Evolutionary conservation across 495 filamentous ascomycete genomes (phyloP).

Genomic region (Chaetomium tenue): DNA sequence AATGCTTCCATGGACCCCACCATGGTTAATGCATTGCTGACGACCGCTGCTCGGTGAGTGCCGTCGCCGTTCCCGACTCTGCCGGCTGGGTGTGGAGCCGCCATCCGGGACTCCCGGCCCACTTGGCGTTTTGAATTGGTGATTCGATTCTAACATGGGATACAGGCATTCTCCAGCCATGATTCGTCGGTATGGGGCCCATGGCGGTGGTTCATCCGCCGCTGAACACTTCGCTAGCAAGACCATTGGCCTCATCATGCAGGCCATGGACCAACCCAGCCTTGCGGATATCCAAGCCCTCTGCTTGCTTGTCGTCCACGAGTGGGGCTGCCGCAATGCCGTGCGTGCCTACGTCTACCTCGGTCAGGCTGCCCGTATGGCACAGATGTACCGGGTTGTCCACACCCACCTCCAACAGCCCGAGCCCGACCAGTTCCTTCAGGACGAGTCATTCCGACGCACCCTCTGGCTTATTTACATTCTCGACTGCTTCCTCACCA

Average conservation of each 20-base stretch:
- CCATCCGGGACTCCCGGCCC: slow-evolving; percentile 21
- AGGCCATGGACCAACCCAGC: slow-evolving; percentile 47
- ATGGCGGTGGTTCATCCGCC: slow-evolving; percentile 43
- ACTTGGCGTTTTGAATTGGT: slow-evolving; percentile 23
- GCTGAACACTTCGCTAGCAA: slow-evolving; percentile 52
- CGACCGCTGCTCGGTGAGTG: slow-evolving; percentile 49
- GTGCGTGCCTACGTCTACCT: slow-evolving; percentile 54
- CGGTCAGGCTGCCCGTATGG: slow-evolving; percentile 52
- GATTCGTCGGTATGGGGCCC: slow-evolving; percentile 51
- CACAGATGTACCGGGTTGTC: slow-evolving; percentile 53
- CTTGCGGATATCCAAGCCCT: slow-evolving; percentile 53
- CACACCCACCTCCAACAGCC: slow-evolving; percentile 44
- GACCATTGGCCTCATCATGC: slow-evolving; percentile 48
- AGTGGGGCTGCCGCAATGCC: slow-evolving; percentile 53
- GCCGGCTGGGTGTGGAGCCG: not conserved
- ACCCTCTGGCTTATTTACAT: slow-evolving; percentile 54
- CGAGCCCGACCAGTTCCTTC: slow-evolving; percentile 51
- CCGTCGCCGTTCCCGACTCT: not conserved
- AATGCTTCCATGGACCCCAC: slow-evolving; percentile 45
- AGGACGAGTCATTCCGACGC: slow-evolving; percentile 53
- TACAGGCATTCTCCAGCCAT: slow-evolving; percentile 47
- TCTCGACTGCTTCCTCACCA: slow-evolving; percentile 54
- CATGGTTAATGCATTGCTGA: slow-evolving; percentile 50
- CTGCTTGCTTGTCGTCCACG: slow-evolving; percentile 52
- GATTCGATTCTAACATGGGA: slow-evolving; percentile 12